phyloP scores from a whole-genome alignment of 2,329 filamentous ascomycete genomes.

The Proliferodiscus dingleyae region DNA sequence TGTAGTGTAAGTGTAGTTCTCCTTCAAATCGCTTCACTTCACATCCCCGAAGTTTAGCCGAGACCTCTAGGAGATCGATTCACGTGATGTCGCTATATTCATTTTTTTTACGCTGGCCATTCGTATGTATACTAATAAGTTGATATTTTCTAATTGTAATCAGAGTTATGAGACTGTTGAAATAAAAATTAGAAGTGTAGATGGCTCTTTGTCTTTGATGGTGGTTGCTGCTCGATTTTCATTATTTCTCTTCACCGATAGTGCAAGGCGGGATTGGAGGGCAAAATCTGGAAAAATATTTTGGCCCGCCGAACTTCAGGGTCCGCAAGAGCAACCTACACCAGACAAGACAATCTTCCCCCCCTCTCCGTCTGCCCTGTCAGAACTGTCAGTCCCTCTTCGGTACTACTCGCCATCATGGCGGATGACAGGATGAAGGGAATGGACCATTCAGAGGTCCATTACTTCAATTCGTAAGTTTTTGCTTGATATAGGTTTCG shows the following conservation, averaged over 20 bases:
- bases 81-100: too few species aligned
- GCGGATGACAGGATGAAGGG: slow-evolving; percentile 49
- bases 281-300: neutral
- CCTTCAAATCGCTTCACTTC: too few species aligned
- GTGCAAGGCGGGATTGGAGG: neutral
- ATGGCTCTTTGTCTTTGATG: neutral
- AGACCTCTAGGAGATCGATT: too few species aligned
- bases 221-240: too few species aligned
- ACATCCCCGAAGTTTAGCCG: too few species aligned
- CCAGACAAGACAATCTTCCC: neutral
- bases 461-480: slow-evolving; percentile 94
- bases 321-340: neutral
- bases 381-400: neutral
- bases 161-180: too few species aligned
- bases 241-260: neutral
- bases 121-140: too few species aligned
- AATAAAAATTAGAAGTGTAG: too few species aligned
- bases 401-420: slow-evolving; percentile 23
- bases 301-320: neutral
- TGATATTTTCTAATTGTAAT: too few species aligned
- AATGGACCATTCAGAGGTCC: slow-evolving; percentile 69
- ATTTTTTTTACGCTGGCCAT: too few species aligned
- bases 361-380: neutral
- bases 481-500: neutral
- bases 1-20: too few species aligned